Evolutionary conservation across 2,329 filamentous ascomycete species (phyloP), one percentile per base, ranked within the genome.

Genomic region (Fusarium liriodendri): DNA sequence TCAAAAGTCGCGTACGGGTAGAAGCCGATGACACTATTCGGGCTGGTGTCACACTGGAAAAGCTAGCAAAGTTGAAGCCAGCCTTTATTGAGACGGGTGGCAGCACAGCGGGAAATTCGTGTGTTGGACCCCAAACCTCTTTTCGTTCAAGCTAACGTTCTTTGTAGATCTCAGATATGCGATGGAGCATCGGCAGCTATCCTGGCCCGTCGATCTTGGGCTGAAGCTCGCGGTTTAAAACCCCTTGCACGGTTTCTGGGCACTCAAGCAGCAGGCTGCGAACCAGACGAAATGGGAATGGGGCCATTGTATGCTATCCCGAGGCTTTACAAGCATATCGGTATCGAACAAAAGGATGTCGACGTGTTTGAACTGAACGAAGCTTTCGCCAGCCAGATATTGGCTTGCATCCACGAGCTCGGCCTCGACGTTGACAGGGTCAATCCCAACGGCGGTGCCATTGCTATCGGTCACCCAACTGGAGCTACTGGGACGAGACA

Each of bases 351-450:
- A 20, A 85, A 87, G 3, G 94, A 98, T 64, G 89, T 98, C 0
- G 89, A 92, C 38, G 85, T 96, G 11, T 97, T 95, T 94, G 95
- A 98, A 85, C 92, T 98, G 82, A 98, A 98, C 82, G 95, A 98
- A 88, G 90, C 90, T 4, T 92, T 92, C 81, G 90, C 90, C 3
- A 90, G 88, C 76, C 90, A 92, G 82, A 85, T 89, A 2, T 80
- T 92, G 9, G 87, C 97, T 82, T 95, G 92, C 76, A 84, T 95
- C 50, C 85, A 94, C 69, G 88, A 90, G 77, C 82, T 96, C 18
- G 92, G 91, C 0, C 83, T 96, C 83, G 88, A 92, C 77, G 83
- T 89, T 55, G 89, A 89, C 5, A 92, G 89, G 83, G 93, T 98
- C 29, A 98, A 98, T 83, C 95, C 95, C 0, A 95, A 97, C 78